Evolutionary conservation across 108 stramenopile genomes (phyloP), one percentile per base, ranked within the genome.

Genomic region (Pseudonitzschia delicatissima): DNA sequence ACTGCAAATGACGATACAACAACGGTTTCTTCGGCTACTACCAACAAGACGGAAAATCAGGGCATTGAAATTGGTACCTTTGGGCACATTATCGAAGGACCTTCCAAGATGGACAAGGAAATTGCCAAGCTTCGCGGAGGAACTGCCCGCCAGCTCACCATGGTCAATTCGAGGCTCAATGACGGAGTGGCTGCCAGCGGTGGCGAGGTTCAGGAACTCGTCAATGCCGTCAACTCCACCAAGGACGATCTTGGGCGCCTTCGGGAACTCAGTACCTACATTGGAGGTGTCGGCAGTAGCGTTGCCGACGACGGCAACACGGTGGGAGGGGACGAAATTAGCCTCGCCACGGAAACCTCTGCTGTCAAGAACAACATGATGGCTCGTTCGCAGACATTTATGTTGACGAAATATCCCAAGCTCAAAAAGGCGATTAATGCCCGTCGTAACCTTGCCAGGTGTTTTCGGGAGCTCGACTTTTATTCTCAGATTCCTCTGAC

Each of bases 181-280:
- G 92, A 94, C 66, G 92, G 92, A 61, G 92, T 94, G 12, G 92
- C 92, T 2, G 92, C 92, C 3, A 78, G 79, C 23, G 92, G 92
- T 33, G 62, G 76, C 17, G 92, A 94, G 68, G 92, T 94, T 0
- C 92, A 94, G 66, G 92, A 94, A 72, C 67, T 94, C 17, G 92
- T 94, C 45, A 89, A 91, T 76, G 86, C 89, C 36, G 92, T 94
- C 40, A 68, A 76, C 25, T 74, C 84, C 18, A 89, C 90, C 73
- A 89, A 91, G 76, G 82, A 79, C 50, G 92, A 94, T 60, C 68
- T 94, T 27, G 88, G 86, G 13, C 71, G 83, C 49, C 65, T 94
- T 52, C 76, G 92, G n/a, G 87, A 94, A 71, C 66, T 94, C 17
- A 82, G 87, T 3, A 91, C 92, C 12, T 94, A 94, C 67, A 88